phyloP scores from a whole-genome alignment of 768 basidiomycete genomes.

The Trametes sanguinea region DNA sequence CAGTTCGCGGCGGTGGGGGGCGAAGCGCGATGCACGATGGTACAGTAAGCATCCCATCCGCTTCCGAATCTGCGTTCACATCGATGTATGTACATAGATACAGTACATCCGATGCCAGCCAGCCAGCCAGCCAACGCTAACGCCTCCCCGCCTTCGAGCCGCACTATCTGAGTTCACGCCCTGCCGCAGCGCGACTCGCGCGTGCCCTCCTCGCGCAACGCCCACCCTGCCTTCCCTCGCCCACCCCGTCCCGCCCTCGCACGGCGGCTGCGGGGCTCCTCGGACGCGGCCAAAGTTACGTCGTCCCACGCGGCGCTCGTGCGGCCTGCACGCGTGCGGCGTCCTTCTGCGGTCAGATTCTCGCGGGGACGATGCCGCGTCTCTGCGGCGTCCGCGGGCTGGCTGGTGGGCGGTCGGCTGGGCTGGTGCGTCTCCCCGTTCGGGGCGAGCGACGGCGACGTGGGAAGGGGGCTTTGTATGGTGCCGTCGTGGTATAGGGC shows the following conservation, averaged over 20 bases:
- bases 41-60: too few relatives aligned
- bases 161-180: constrained; percentile 3
- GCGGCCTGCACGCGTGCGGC: background rate
- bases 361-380: background rate
- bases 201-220: background rate
- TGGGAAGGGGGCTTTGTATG: too few relatives aligned
- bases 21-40: too few relatives aligned
- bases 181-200: background rate
- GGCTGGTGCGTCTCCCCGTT: too few relatives aligned
- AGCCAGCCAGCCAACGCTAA: background rate
- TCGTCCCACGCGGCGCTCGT: constrained; percentile 1
- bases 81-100: background rate
- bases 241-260: background rate
- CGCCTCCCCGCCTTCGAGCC: background rate
- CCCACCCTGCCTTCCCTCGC: background rate
- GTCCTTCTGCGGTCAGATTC: background rate
- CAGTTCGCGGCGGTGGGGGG: too few relatives aligned
- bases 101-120: background rate
- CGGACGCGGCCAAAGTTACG: background rate
- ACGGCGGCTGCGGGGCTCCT: background rate
- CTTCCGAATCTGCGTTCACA: background rate
- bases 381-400: constrained; percentile 1
- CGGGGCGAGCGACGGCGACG: too few relatives aligned
- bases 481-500: too few relatives aligned
- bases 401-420: background rate